Evolutionary conservation across 108 stramenopile species (phyloP).

Genomic region (Conticribra guillardii): DNA sequence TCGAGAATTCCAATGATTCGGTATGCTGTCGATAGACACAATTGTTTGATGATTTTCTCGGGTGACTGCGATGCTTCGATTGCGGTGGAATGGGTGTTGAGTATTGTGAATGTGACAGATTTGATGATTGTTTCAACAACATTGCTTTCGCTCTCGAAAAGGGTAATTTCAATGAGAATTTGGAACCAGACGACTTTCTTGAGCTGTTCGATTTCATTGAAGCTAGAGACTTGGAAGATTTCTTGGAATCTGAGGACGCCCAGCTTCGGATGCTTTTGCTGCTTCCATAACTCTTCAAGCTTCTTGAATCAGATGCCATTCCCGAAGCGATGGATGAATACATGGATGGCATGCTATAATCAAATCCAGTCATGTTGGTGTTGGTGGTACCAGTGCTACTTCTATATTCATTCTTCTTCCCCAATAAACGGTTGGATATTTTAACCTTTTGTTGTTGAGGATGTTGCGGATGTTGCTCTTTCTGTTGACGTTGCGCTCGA

Average conservation of each 20-base stretch:
- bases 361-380: background rate
- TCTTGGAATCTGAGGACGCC: background rate
- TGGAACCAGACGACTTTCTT: background rate
- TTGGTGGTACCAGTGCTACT: background rate
- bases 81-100: background rate
- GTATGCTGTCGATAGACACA: too few relatives aligned
- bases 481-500: background rate
- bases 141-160: background rate
- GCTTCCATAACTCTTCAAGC: background rate
- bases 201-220: background rate
- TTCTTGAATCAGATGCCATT: background rate
- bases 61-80: background rate
- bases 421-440: background rate
- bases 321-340: background rate
- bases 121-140: background rate
- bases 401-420: background rate
- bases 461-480: background rate
- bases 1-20: background rate
- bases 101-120: background rate
- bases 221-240: background rate
- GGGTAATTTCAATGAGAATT: background rate
- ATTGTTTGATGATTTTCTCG: background rate
- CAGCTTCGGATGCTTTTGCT: background rate
- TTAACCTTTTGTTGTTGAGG: background rate
- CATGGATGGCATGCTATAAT: background rate